Percentiles rank a stretch among this genome's conserved stretches.
Conservation (phyloP, 495 filamentous ascomycete species). For the Trichoderma reesei region DNA sequence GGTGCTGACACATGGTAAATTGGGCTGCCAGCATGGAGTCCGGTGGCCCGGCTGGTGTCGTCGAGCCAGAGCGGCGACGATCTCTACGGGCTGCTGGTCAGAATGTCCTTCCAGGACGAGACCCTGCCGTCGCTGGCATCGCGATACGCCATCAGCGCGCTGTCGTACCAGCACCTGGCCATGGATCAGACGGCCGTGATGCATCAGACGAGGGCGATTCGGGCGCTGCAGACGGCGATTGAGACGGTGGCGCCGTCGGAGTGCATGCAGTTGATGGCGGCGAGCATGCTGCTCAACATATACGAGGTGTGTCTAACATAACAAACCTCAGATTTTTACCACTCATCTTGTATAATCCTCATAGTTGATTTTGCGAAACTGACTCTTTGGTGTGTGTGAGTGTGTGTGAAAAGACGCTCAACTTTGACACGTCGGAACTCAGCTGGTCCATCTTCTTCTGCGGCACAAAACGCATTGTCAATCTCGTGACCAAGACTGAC, state of each 20-base stretch:
- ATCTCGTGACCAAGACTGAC: conserved; percentile 10
- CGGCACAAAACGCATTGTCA: conserved; percentile 15
- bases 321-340: no score
- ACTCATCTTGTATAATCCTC: no score
- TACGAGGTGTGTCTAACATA: conserved; percentile 10
- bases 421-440: conserved; percentile 9
- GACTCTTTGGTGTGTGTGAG: neutral
- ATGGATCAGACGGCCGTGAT: conserved; percentile 6
- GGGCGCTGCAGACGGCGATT: conserved; percentile 13
- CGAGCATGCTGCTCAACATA: conserved; percentile 18
- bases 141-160: conserved; percentile 15
- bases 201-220: conserved; percentile 14
- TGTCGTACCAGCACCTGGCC: conserved; percentile 15
- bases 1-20: neutral
- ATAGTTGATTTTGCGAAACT: no score
- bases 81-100: conserved; percentile 14
- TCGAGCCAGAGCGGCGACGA: conserved; percentile 12
- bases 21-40: conserved; percentile 7
- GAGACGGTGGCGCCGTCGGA: neutral
- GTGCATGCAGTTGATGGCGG: conserved; percentile 16
- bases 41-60: conserved; percentile 10
- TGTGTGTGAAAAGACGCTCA: neutral
- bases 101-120: conserved; percentile 16
- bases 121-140: conserved; percentile 13
- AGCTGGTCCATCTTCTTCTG: conserved; percentile 18